Evolutionary conservation across 805 yeast genomes (phyloP).

Genomic region (Komagataella populi): DNA sequence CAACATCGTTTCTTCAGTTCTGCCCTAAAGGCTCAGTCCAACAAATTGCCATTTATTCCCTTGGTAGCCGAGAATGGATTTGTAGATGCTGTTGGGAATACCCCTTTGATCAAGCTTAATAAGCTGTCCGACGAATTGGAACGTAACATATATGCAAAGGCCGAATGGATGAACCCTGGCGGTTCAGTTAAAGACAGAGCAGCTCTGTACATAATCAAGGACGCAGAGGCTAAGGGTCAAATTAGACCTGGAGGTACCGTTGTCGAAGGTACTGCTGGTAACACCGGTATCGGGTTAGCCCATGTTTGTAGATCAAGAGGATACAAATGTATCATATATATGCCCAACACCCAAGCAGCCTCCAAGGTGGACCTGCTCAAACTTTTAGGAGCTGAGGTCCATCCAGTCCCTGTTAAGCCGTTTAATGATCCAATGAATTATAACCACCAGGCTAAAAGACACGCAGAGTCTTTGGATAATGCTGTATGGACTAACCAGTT

Average conservation of each 20-base stretch:
- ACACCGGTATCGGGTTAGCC: slow-evolving; percentile 90
- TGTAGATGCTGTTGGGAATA: slow-evolving; percentile 83
- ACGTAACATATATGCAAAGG: slow-evolving; percentile 75
- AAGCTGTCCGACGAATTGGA: slow-evolving; percentile 44
- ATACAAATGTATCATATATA: slow-evolving; percentile 73
- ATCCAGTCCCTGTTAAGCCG: slow-evolving; percentile 83
- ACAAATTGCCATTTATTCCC: slow-evolving; percentile 39
- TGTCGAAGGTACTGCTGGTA: slow-evolving; percentile 91
- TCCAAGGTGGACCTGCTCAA: slow-evolving; percentile 63
- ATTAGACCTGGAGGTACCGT: slow-evolving; percentile 71
- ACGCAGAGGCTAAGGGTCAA: slow-evolving; percentile 60
- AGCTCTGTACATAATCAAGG: slow-evolving; percentile 61
- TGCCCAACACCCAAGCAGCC: slow-evolving; percentile 85
- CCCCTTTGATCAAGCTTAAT: slow-evolving; percentile 63
- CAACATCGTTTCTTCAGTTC: neutral
- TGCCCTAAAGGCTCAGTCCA: neutral
- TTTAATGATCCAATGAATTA: slow-evolving; percentile 71
- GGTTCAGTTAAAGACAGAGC: slow-evolving; percentile 90
- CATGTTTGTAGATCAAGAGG: slow-evolving; percentile 71
- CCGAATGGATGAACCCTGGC: slow-evolving; percentile 89
- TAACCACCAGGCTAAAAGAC: slow-evolving; percentile 78
- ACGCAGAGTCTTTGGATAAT: slow-evolving; percentile 61
- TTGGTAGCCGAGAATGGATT: slow-evolving; percentile 55
- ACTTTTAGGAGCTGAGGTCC: slow-evolving; percentile 72
- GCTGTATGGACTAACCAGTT: slow-evolving; percentile 93